Base-by-base conservation (phyloP, 2,329 filamentous ascomycete species). In the Plectosphaerella plurivora region DNA sequence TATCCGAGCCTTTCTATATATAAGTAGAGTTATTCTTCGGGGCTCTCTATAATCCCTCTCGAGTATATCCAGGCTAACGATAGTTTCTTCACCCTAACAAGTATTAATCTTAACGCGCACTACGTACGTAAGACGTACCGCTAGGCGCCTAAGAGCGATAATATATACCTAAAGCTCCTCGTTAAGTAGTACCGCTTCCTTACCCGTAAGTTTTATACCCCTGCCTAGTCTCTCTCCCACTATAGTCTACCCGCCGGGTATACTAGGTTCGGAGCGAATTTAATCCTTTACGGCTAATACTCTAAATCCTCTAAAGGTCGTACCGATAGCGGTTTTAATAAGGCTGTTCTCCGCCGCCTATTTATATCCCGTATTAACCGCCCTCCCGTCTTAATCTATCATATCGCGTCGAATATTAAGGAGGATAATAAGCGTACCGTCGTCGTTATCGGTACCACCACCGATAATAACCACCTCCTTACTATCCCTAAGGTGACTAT, bases 301-400 rank as follows among this genome's bases (percentile, higher is more conserved):
- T 47, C 15, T 1, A 8, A 24, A 3, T 37, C 1, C n/a, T n/a
- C 11, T n/a, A 50, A 66, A 95, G 90, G 91, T 79, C 92, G 94
- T 73, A 99, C 94, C 73, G 94, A 97, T 76, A 84, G 91, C 62
- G 84, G 84, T 79, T 99, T 99, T 89, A 99, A 99, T 89, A 95
- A 96, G 84, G 89, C 94, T 69, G 86, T 99, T 72, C 89, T 99
- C 69, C 91, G 93, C 75, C 90, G 94, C 70, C 88, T 99, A 58
- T 96, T 96, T 73, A 96, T 94, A 89, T 96, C 91, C 75, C 91
- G 92, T 78, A 96, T 95, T 80, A 97, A 97, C 89, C 89, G 92
- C 66, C 90, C 91, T 58, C 91, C 94, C 61, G 87, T 99, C 69
- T 97, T 92, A 57, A 83, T 99, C 69, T 97, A 92, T 63, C 89